A percentile compares a stretch with the other conserved stretches of the same genome.
Conservation (phyloP, 495 filamentous ascomycete species). For the Peziza echinospora region DNA sequence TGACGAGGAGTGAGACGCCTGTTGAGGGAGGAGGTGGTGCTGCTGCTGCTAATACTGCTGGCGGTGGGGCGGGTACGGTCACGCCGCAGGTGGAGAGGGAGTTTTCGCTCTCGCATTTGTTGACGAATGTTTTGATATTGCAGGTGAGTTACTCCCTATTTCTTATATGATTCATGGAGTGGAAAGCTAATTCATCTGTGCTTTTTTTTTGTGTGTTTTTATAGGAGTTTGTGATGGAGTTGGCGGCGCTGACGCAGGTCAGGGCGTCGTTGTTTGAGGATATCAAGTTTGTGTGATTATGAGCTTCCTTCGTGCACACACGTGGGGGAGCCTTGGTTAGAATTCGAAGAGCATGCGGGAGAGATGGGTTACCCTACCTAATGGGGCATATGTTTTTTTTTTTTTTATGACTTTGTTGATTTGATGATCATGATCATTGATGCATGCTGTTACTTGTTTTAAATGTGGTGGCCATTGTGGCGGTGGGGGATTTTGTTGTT, state of each 20-base stretch:
- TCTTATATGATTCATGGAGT: neutral
- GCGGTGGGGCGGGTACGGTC: slow-evolving; percentile 12
- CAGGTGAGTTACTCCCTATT: slow-evolving; percentile 22
- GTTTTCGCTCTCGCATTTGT: slow-evolving; percentile 60
- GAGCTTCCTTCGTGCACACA: too few relatives aligned
- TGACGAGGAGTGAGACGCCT: slow-evolving; percentile 23
- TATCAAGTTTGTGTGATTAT: slow-evolving; percentile 40
- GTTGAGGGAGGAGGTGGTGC: slow-evolving; percentile 13
- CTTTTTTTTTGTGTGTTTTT: neutral
- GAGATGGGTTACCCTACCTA: too few relatives aligned
- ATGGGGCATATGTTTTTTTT: too few relatives aligned
- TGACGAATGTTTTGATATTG: slow-evolving; percentile 56
- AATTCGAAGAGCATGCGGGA: too few relatives aligned
- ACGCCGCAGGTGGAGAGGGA: slow-evolving; percentile 22
- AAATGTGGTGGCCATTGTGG: too few relatives aligned
- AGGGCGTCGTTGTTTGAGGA: slow-evolving; percentile 72
- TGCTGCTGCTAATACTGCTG: slow-evolving; percentile 11
- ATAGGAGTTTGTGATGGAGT: slow-evolving; percentile 67
- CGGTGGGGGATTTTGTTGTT: too few relatives aligned
- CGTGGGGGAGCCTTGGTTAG: too few relatives aligned
- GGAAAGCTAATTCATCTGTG: too few relatives aligned
- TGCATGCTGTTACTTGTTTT: too few relatives aligned
- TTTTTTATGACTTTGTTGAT: too few relatives aligned
- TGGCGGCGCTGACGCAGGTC: slow-evolving; percentile 70
- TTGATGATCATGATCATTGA: too few relatives aligned